Percentiles rank a stretch among this genome's conserved stretches.
phyloP scores from a whole-genome alignment of 1,284 basidiomycete genomes.

The Cryptococcus sp. region DNA sequence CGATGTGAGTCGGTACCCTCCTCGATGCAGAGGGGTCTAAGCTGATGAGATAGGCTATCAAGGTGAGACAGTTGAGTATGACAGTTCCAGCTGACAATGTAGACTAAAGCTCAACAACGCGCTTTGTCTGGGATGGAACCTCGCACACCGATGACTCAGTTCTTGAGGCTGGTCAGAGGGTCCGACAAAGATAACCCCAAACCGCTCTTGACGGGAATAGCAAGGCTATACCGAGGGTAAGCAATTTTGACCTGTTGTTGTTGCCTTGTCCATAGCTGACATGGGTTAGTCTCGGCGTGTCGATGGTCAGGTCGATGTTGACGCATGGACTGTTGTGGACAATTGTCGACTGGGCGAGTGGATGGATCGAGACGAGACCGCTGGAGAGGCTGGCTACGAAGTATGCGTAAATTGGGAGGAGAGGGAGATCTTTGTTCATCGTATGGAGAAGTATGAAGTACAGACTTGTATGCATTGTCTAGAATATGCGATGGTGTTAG shows the following conservation, averaged over 20 bases:
- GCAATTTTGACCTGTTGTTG: slow-evolving; percentile 7
- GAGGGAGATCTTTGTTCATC: not conserved
- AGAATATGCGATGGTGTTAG: too few relatives aligned
- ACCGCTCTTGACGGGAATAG: slow-evolving; percentile 38
- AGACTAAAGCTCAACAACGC: slow-evolving; percentile 47
- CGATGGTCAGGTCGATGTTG: slow-evolving; percentile 45
- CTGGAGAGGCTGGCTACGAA: slow-evolving; percentile 25
- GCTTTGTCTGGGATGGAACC: slow-evolving; percentile 37
- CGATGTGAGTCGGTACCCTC: slow-evolving; percentile 34
- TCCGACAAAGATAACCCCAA: slow-evolving; percentile 40
- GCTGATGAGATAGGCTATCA: slow-evolving; percentile 37
- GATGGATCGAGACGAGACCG: slow-evolving; percentile 42
- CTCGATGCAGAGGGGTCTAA: not conserved
- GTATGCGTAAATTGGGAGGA: not conserved
- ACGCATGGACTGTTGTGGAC: slow-evolving; percentile 48
- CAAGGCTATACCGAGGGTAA: slow-evolving; percentile 42
- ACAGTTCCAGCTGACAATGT: not conserved
- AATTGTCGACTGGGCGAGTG: slow-evolving; percentile 40
- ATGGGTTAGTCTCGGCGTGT: slow-evolving; percentile 41
- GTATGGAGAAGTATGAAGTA: not conserved
- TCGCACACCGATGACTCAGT: slow-evolving; percentile 36
- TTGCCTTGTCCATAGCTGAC: not conserved
- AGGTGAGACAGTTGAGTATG: slow-evolving; percentile 15
- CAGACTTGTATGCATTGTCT: too few relatives aligned
- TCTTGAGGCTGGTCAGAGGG: slow-evolving; percentile 42